These are phyloP conservation scores for Cyberlindnera mrakii DNA, from an alignment of 805 yeast species.

Conservation along the genomic window DNA sequence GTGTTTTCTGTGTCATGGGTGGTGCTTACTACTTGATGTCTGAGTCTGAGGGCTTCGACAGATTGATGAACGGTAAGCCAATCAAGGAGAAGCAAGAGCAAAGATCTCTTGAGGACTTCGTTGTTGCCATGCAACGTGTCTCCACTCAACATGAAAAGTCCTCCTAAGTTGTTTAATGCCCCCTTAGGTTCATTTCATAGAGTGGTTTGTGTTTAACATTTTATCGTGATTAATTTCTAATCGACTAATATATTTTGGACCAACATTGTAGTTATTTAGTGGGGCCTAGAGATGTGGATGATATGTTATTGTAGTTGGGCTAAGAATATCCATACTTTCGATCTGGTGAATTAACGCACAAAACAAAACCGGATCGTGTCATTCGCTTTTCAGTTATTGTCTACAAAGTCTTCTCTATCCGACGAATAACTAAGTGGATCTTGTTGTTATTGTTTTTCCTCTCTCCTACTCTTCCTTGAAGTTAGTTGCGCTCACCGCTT, in stretches of 20 bases:
- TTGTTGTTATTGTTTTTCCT: no score
- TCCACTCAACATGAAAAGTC: conserved; percentile 87
- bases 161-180: conserved; percentile 33
- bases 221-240: conserved; percentile 5
- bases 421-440: no score
- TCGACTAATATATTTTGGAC: conserved; percentile 1
- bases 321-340: no score
- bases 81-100: conserved; percentile 46
- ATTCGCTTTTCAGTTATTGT: background rate
- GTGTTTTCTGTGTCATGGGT: conserved; percentile 93
- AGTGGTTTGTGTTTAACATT: conserved; percentile 1
- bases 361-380: background rate
- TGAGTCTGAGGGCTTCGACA: conserved; percentile 71
- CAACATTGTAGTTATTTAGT: background rate
- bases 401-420: no score
- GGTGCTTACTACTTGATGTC: conserved; percentile 96
- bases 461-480: no score
- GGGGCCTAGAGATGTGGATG: no score
- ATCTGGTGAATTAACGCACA: no score
- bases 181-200: conserved; percentile 5
- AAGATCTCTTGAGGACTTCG: conserved; percentile 78
- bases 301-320: no score
- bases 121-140: conserved; percentile 83
- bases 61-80: conserved; percentile 79
- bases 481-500: no score